phyloP scores from a whole-genome alignment of 352 stramenopile species.

The Pythium periplocum region DNA sequence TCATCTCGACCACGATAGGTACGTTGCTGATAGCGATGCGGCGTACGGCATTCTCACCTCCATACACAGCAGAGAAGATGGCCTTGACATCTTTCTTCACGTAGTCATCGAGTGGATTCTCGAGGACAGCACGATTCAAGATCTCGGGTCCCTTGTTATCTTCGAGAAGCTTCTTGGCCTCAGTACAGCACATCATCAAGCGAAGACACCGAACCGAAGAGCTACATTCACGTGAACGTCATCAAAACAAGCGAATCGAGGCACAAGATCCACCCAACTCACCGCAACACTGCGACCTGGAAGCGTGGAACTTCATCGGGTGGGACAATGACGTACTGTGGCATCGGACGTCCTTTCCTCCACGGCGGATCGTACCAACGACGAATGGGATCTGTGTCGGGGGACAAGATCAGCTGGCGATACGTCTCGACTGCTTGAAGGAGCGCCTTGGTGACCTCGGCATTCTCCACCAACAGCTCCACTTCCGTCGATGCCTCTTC shows the following conservation, averaged over 20 bases:
- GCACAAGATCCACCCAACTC: not conserved
- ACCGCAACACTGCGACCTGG: constrained; percentile 46
- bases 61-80: constrained; percentile 64
- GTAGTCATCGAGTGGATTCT: constrained; percentile 65
- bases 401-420: constrained; percentile 33
- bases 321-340: constrained; percentile 35
- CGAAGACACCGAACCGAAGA: constrained; percentile 49
- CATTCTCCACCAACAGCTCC: constrained; percentile 59
- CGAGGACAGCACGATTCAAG: constrained; percentile 47
- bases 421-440: constrained; percentile 38
- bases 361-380: constrained; percentile 59
- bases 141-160: constrained; percentile 29
- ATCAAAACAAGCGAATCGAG: constrained; percentile 2
- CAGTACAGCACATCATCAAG: constrained; percentile 50
- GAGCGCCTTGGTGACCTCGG: constrained; percentile 37
- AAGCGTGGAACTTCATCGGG: constrained; percentile 45
- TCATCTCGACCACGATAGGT: constrained; percentile 51
- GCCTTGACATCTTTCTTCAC: constrained; percentile 71
- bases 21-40: constrained; percentile 56
- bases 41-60: constrained; percentile 59
- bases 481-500: constrained; percentile 69
- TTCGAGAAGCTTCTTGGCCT: constrained; percentile 43
- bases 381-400: constrained; percentile 44
- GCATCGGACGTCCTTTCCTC: constrained; percentile 39
- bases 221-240: not conserved